These are phyloP conservation scores for Trichophyton verrucosum DNA, from an alignment of 2,329 filamentous ascomycete genomes.

Conservation along the genomic window DNA sequence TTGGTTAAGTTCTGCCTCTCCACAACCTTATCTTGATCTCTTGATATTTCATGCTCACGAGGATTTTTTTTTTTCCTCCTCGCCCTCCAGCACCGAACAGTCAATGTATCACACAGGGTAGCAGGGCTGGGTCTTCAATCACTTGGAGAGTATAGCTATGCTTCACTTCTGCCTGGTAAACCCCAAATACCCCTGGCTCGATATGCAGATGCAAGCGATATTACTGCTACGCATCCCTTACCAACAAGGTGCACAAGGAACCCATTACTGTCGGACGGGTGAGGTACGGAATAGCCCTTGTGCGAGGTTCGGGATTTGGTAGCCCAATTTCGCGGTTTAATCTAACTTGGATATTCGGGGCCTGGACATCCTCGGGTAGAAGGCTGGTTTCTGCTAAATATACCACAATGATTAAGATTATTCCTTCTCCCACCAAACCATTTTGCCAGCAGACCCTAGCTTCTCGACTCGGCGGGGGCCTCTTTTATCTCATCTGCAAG, in stretches of 20 bases:
- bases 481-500: not conserved
- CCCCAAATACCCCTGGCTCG: not conserved
- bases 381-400: not conserved
- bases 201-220: not conserved
- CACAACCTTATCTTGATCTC: not conserved
- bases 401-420: not conserved
- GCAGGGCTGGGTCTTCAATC: not conserved
- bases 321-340: not conserved
- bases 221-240: not conserved
- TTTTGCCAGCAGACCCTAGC: too few species aligned
- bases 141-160: not conserved
- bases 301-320: not conserved
- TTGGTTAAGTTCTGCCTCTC: not conserved
- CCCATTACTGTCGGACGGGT: not conserved
- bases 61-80: not conserved
- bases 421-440: not conserved
- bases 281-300: not conserved
- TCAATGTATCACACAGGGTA: not conserved
- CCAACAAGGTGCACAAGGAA: not conserved
- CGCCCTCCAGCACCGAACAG: not conserved
- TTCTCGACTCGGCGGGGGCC: too few species aligned
- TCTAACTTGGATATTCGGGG: not conserved
- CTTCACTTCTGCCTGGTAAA: not conserved
- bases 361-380: not conserved
- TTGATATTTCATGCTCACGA: not conserved